phyloP scores from a whole-genome alignment of 768 basidiomycete genomes.

The Asterophora parasitica region DNA sequence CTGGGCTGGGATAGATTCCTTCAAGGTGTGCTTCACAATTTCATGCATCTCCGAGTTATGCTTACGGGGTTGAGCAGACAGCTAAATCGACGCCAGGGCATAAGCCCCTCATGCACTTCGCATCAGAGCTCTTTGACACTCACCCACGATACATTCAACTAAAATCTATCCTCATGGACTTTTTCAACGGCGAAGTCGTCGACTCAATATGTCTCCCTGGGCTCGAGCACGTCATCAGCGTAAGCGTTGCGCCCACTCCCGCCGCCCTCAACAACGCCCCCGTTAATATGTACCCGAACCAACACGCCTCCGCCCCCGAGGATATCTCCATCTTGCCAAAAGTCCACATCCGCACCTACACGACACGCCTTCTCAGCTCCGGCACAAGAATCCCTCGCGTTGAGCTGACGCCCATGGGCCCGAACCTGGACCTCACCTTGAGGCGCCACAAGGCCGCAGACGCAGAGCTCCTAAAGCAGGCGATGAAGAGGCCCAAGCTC shows the following conservation, averaged over 20 bases:
- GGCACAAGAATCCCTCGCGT: constrained; percentile 79
- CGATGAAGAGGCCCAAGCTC: constrained; percentile 80
- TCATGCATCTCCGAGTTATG: background rate
- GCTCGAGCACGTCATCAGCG: constrained; percentile 82
- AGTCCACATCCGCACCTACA: constrained; percentile 88
- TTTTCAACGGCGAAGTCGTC: constrained; percentile 87
- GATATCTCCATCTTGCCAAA: constrained; percentile 57
- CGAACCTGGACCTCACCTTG: constrained; percentile 77
- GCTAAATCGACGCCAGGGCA: constrained; percentile 86
- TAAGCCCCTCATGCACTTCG: constrained; percentile 92
- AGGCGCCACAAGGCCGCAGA: constrained; percentile 75
- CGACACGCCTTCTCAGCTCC: constrained; percentile 64
- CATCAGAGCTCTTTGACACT: constrained; percentile 90
- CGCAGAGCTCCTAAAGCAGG: constrained; percentile 72
- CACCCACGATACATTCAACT: constrained; percentile 90
- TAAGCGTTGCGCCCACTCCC: constrained; percentile 67
- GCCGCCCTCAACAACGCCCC: constrained; percentile 44
- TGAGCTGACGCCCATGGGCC: constrained; percentile 86
- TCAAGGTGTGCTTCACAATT: constrained; percentile 60
- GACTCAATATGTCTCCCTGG: constrained; percentile 81
- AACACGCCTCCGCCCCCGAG: constrained; percentile 26
- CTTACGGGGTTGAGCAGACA: constrained; percentile 47
- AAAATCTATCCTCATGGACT: constrained; percentile 84
- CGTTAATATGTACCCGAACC: constrained; percentile 19
- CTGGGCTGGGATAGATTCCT: constrained; percentile 72